A percentile compares a stretch with the other conserved stretches of the same genome.
Conservation (phyloP, 176 grass and related monocot genomes). For the Ananas comosus region DNA sequence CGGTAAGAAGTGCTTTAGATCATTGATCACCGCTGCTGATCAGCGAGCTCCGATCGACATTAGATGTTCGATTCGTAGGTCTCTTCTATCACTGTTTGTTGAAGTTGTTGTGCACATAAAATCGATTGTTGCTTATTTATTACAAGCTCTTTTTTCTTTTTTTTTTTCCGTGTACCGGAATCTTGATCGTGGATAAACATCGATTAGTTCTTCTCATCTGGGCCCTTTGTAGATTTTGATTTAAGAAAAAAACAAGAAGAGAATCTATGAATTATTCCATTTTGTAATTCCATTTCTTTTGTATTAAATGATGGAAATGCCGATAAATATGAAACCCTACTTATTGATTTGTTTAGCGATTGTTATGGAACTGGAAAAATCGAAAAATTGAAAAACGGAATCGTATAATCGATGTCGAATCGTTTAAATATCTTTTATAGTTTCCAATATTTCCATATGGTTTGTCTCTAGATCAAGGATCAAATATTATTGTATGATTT, state of each 20-base stretch:
- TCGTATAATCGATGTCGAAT: no score
- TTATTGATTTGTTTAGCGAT: no score
- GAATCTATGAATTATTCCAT: slow-evolving; percentile 28
- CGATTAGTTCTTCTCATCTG: slow-evolving; percentile 27
- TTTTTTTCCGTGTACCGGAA: neutral
- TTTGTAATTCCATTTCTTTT: slow-evolving; percentile 10
- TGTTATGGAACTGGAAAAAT: no score
- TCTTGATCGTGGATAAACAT: slow-evolving; percentile 26
- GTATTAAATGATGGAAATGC: no score
- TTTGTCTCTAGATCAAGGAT: no score
- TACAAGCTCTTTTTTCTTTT: neutral
- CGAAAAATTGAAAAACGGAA: no score
- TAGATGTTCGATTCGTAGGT: neutral
- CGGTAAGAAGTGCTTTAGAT: slow-evolving; percentile 69
- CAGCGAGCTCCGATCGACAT: neutral
- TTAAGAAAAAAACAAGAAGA: slow-evolving; percentile 21
- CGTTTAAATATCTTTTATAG: no score
- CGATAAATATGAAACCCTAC: no score
- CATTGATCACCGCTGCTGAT: slow-evolving; percentile 35
- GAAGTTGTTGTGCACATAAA: slow-evolving; percentile 42
- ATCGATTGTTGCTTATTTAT: slow-evolving; percentile 28
- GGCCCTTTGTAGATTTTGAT: slow-evolving; percentile 29
- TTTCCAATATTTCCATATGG: no score
- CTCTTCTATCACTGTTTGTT: slow-evolving; percentile 7
- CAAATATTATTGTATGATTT: no score